Conservation (phyloP, 495 filamentous ascomycete genomes). For the Aspergillus egyptiacus region DNA sequence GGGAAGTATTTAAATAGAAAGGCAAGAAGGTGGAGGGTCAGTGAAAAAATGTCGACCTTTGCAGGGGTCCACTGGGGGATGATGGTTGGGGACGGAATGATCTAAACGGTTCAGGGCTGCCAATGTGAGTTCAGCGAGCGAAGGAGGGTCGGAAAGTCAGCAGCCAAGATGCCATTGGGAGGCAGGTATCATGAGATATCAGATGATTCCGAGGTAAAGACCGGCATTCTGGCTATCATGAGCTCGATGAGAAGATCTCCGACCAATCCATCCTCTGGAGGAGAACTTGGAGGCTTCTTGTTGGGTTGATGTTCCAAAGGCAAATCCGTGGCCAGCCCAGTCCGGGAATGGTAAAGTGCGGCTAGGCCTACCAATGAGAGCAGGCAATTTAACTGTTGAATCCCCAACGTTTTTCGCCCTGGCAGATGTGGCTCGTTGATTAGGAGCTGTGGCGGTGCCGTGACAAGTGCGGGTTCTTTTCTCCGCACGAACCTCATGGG, state of each 20-base stretch:
- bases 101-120: slow-evolving; percentile 3
- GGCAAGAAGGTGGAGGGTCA: background rate
- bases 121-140: slow-evolving; percentile 9
- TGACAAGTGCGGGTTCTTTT: slow-evolving; percentile 6
- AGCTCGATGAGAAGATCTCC: slow-evolving; percentile 1
- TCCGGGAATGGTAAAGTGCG: slow-evolving; percentile 9
- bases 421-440: slow-evolving; percentile 2
- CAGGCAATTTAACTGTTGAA: slow-evolving; percentile 16
- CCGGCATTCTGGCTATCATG: background rate
- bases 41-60: slow-evolving; percentile 11
- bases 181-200: slow-evolving; percentile 14
- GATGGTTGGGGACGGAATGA: slow-evolving; percentile 21
- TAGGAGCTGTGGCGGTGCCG: slow-evolving; percentile 9
- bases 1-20: slow-evolving; percentile 8
- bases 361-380: slow-evolving; percentile 9
- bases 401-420: slow-evolving; percentile 24
- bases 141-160: slow-evolving; percentile 8
- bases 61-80: slow-evolving; percentile 17
- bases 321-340: slow-evolving; percentile 7
- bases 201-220: slow-evolving; percentile 34
- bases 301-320: slow-evolving; percentile 24
- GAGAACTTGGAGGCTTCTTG: slow-evolving; percentile 18
- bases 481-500: background rate
- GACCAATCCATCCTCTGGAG: background rate
- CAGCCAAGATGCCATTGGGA: slow-evolving; percentile 10